Conservation (phyloP, 2,329 filamentous ascomycete genomes). For the Botryotinia globosa region DNA sequence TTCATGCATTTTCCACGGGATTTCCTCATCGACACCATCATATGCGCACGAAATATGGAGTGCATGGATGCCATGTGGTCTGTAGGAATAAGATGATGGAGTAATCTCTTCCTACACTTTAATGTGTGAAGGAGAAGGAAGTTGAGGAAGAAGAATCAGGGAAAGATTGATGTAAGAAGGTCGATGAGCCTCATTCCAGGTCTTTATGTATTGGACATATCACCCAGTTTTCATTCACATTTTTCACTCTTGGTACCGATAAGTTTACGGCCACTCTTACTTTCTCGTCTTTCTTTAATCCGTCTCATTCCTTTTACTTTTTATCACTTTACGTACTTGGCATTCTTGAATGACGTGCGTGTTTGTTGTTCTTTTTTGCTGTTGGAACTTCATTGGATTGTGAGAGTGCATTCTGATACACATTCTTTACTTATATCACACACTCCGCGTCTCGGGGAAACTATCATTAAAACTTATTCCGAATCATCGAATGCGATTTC, state of each 20-base stretch:
- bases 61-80: neutral
- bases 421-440: constrained; percentile 4
- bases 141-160: neutral
- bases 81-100: neutral
- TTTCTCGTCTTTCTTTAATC: constrained; percentile 3
- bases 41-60: neutral
- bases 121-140: neutral
- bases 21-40: neutral
- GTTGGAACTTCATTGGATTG: neutral
- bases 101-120: neutral
- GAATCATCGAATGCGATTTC: neutral
- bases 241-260: neutral
- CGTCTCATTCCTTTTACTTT: neutral
- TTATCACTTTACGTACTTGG: neutral
- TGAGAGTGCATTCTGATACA: neutral
- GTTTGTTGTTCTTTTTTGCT: neutral
- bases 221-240: neutral
- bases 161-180: neutral
- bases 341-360: neutral
- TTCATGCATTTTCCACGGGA: neutral
- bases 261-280: neutral
- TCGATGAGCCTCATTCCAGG: neutral
- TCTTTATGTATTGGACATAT: neutral
- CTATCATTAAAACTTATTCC: neutral
- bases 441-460: neutral